Base-by-base conservation (phyloP, 148 eudicot species). In the Rhododendron henanense region DNA sequence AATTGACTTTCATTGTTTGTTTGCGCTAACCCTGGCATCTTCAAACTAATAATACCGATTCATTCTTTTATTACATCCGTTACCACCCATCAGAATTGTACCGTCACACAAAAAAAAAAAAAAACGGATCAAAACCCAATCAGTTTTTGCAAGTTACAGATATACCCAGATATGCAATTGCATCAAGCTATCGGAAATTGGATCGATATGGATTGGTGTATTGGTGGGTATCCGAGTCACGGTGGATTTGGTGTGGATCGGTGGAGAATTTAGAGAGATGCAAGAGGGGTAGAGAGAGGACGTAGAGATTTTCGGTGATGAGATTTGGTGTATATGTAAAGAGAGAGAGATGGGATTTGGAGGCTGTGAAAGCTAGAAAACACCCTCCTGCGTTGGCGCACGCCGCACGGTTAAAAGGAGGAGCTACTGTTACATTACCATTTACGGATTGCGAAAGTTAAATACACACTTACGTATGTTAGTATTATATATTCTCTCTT, bases 1-100 rank as follows among this genome's bases (percentile, higher is more conserved):
- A 90, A 87, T 87, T 89, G 93, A 86, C 86, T 87, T 89, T 92
- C 93, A 90, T 86, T 90, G 89, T 85, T 90, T 48, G 86, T 82
- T 85, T 92, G 91, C 86, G 95, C 91, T 89, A 92, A 90, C 82
- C 93, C 98, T 18, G 96, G 96, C 97, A 95, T 95, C 91, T 88
- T 85, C 76, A 91, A 39, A 84, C 82, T 79, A 84, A 55, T 28
- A 41, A 55, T 5, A 55, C 19, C 21, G 55, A 89, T 83, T 85
- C 82, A 89, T 84, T 87, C 82, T 86, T 81, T 87, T 85, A 88
- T 85, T 78, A 76, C 87, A 33, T 85, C 71, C 84, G 88, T 51
- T 84, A 44, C 83, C 37, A 23, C 44, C 63, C 57, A 25, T 5
- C 7, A 10, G 80, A 86, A 67, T 87, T 86, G 71, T 53, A 65